Base-by-base conservation (phyloP, 2,329 filamentous ascomycete genomes). In the Cytospora paraplurivora region DNA sequence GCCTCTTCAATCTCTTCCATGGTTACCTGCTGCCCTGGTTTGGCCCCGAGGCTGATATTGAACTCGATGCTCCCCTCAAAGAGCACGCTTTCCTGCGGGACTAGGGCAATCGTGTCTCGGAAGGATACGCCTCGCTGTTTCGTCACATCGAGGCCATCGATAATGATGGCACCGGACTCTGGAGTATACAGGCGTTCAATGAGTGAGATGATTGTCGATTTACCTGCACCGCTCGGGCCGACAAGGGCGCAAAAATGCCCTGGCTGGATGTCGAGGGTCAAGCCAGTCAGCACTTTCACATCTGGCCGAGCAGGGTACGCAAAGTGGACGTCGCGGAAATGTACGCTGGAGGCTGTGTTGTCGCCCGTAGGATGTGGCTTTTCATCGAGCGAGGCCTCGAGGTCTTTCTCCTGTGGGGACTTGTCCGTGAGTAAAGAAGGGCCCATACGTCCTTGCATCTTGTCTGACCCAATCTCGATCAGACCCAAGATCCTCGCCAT, bases 241-340 rank as follows among this genome's bases (percentile, higher is more conserved):
- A 81, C 78, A 1, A 82, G 73, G 5, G 74, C 78, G 62, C 75
- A 76, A 67, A 78, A 77, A 49, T 76, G 75, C 2, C 74, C 75
- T 0, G 76, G 74, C 6, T 68, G 66, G 62, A 80, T 73, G 50
- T 74, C 70, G 50, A 81, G 69, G 55, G 69, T 72, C 5, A 80
- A 65, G 1, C 75, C 74, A 56, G 74, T 72, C 2, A 81, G 76
- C 2, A 88, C 83, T 19, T 77, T 76, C 15, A 78, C 75, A 58
- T 84, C 81, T 0, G 84, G 84, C 0, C 86, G 80, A 7, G 83
- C 79, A 1, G 86, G 85, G 67, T 89, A 89, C 8, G 84, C 76
- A 71, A 89, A 89, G 19, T 79, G 75, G 17, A 88, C 80, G 56
- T 84, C 73, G 49, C 77, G 77, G 69, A 88, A 83, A 50, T 81